Base-by-base conservation (phyloP, 345 rosid species). In the Boechera stricta region DNA sequence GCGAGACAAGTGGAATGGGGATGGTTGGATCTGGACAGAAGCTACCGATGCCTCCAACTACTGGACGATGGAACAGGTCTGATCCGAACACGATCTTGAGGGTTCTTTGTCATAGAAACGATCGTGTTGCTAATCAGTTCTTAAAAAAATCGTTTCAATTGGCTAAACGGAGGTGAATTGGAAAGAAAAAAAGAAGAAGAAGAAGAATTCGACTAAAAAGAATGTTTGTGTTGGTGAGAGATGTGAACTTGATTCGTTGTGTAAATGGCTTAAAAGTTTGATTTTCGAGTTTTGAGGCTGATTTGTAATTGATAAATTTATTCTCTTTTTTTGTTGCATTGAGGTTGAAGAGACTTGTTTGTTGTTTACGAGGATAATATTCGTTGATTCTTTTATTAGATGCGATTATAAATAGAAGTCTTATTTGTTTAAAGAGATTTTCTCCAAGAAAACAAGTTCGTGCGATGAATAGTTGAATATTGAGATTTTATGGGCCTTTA, bases 81-180 rank as follows among this genome's bases (percentile, higher is more conserved):
- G 97, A 92, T 86, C 97, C 97, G 0, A 94, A 92, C 76, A 90
- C 95, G 15, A 86, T 90, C 15, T 71, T 92, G 12, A 85, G 97
- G 60, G 89, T 94, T 8, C 75, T 94, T 66, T 94, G 97, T 81
- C 83, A 92, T 75, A 85, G 97, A 79, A 87, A 90, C 47, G 97
- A 92, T 63, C 83, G 85, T 36, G 80, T 78, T 1, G 95, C 97
- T 11, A 89, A 86, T 47, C 86, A 63, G 16, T 94, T 87, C 79
- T 77, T 94, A 47, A 92, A 87, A 81, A 88, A 84, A 70, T 56
- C 91, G 54, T 94, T 94, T 69, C 93, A 88, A 6, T 75, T 92
- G 75, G 87, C 90, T 32, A 92, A 85, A 77, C 84, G 91, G 69
- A 85, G 82, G 70, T 79, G 33, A 38, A 24, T 2, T 35, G 51